phyloP scores from a whole-genome alignment of 192 early-diverging fungal species.

The Spizellomyces punctatus region DNA sequence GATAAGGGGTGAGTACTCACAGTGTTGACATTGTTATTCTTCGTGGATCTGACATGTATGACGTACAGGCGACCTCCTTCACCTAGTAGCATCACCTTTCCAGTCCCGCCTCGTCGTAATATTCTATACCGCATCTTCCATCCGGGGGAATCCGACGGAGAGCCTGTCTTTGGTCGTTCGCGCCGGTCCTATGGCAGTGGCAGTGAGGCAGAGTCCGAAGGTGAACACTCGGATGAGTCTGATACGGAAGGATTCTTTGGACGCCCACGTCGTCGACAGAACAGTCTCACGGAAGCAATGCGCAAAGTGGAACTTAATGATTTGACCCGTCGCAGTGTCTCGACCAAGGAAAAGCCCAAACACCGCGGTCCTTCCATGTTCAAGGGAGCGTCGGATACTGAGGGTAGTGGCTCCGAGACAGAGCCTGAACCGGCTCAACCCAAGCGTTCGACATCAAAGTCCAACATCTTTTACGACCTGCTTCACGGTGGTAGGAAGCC shows the following conservation, averaged over 20 bases:
- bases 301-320: not conserved
- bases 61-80: too few relatives aligned
- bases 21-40: too few relatives aligned
- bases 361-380: constrained; percentile 1
- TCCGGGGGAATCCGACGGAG: constrained; percentile 13
- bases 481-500: constrained; percentile 20
- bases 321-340: not conserved
- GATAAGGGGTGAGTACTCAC: not conserved
- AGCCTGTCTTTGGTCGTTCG: constrained; percentile 38
- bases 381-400: constrained; percentile 1
- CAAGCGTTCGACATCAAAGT: constrained; percentile 18
- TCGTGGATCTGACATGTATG: too few relatives aligned
- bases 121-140: constrained; percentile 52
- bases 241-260: constrained; percentile 18
- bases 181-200: constrained; percentile 37
- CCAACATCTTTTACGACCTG: constrained; percentile 18
- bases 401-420: constrained; percentile 20
- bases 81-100: not conserved
- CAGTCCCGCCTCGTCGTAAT: constrained; percentile 19
- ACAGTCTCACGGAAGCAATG: constrained; percentile 7
- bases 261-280: constrained; percentile 18
- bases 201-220: constrained; percentile 35
- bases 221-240: constrained; percentile 18
- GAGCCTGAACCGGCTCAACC: constrained; percentile 17
- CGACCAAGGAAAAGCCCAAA: not conserved